Base-by-base conservation (phyloP, 2,329 filamentous ascomycete genomes). In the Didymella lethalis region DNA sequence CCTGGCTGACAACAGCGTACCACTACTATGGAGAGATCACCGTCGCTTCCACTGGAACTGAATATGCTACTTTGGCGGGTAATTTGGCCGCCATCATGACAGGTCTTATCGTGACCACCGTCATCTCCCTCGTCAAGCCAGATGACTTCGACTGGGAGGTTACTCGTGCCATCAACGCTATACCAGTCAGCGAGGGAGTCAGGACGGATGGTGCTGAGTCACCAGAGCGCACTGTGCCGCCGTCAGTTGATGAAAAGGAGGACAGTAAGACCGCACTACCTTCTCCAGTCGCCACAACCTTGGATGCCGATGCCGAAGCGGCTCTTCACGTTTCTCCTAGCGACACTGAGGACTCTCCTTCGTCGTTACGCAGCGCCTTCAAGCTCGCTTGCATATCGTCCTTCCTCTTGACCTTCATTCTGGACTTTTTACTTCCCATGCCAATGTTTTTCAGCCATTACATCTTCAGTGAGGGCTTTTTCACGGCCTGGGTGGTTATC, bases 361-460 rank as follows among this genome's bases (percentile, higher is more conserved):
- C 62, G 40, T 63, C 70, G 47, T 63, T 75, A 31, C 70, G 68
- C 12, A 63, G 72, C 10, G 76, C 77, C 0, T 77, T 79, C 62
- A 76, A 76, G 46, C 61, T 76, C 48, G 77, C 77, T 3, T 75
- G 74, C 52, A 69, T 77, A 26, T 69, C 68, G 1, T 75, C 77
- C 0, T 77, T 77, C 49, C 49, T 77, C 10, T 48, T 80, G 6
- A 79, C 78, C 26, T 72, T 80, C 54, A 62, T 77, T 40, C 66
- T 81, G 58, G 78, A 79, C 58, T 75, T 80, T 46, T 64, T 80
- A 7, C 57, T 78, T 1, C 77, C 77, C 0, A 78, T 79, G 63
- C 77, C 77, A 3, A 78, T 81, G 65, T 80, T 80, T 64, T 76
- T 79, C 53, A 74, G 73, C 0, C 66, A 75, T 1, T 80, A 80